phyloP scores from a whole-genome alignment of 768 basidiomycete species.

The Trichaptum fuscoviolaceum region DNA sequence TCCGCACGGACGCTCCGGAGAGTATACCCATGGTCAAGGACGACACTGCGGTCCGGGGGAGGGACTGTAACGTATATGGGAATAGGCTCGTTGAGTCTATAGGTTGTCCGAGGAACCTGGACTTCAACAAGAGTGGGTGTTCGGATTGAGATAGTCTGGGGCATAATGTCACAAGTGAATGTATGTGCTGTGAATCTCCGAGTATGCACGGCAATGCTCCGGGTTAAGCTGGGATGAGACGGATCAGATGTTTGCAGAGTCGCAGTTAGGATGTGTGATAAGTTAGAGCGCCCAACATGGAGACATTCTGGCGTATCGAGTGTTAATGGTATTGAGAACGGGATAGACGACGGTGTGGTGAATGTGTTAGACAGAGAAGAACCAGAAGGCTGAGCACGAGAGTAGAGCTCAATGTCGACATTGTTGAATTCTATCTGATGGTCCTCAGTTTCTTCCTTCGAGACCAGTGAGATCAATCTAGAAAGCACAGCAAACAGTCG shows the following conservation, averaged over 20 bases:
- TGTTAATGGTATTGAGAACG: constrained; percentile 78
- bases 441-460: constrained; percentile 57
- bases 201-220: constrained; percentile 63
- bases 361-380: constrained; percentile 14
- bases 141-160: constrained; percentile 51
- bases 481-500: constrained; percentile 11
- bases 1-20: constrained; percentile 79
- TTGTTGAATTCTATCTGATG: constrained; percentile 62
- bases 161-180: constrained; percentile 48
- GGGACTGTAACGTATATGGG: constrained; percentile 80
- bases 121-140: constrained; percentile 65
- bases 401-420: constrained; percentile 52
- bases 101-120: constrained; percentile 67
- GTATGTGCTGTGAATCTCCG: constrained; percentile 68
- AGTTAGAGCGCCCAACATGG: constrained; percentile 66
- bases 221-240: constrained; percentile 36
- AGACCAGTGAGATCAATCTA: constrained; percentile 63
- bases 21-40: constrained; percentile 64
- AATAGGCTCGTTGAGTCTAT: constrained; percentile 66
- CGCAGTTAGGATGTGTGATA: constrained; percentile 67
- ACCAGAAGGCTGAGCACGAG: constrained; percentile 31
- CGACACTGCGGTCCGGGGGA: constrained; percentile 60
- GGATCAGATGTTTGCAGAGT: constrained; percentile 49
- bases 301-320: constrained; percentile 81
- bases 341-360: constrained; percentile 54